Evolutionary conservation across 805 yeast genomes (phyloP).

Genomic region (Dipodascus geniculatus): DNA sequence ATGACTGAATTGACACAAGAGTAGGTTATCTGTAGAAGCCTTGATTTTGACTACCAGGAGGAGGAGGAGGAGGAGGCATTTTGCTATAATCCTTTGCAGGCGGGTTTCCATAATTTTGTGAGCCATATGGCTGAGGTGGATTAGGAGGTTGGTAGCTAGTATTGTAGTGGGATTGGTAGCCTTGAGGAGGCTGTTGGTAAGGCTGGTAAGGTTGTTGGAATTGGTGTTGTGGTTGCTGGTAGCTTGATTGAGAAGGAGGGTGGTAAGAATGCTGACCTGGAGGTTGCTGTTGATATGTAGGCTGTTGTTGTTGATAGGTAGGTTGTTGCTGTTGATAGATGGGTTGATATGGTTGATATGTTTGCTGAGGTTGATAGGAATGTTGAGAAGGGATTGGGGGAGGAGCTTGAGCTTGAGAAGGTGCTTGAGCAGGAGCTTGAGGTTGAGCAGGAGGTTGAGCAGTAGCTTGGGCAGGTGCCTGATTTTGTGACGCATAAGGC

Average conservation of each 20-base stretch:
- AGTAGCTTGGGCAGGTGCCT: background rate
- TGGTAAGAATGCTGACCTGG: slow-evolving; percentile 3
- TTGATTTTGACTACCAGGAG: background rate
- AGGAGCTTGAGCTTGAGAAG: slow-evolving; percentile 4
- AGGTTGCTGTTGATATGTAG: slow-evolving; percentile 3
- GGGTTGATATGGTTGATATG: background rate
- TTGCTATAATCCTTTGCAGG: background rate
- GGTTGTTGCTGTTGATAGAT: slow-evolving; percentile 8
- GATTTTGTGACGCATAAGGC: background rate
- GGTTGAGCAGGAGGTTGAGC: background rate
- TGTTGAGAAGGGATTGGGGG: slow-evolving; percentile 31
- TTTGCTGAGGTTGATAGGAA: slow-evolving; percentile 32
- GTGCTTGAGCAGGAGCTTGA: background rate
- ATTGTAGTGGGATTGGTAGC: slow-evolving; percentile 7
- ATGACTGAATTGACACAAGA: background rate
- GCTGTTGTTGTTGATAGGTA: slow-evolving; percentile 5
- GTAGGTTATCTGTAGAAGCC: background rate
- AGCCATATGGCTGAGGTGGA: background rate
- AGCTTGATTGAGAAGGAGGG: slow-evolving; percentile 5
- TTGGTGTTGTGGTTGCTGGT: slow-evolving; percentile 4
- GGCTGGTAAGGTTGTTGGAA: slow-evolving; percentile 2
- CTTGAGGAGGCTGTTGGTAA: slow-evolving; percentile 8
- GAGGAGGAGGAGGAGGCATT: slow-evolving; percentile 1
- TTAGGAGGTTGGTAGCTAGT: background rate
- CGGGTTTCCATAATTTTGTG: background rate